These are phyloP conservation scores for Nowakowskiella sp. DNA, from an alignment of 192 early-diverging fungal genomes.

Conservation along the genomic window DNA sequence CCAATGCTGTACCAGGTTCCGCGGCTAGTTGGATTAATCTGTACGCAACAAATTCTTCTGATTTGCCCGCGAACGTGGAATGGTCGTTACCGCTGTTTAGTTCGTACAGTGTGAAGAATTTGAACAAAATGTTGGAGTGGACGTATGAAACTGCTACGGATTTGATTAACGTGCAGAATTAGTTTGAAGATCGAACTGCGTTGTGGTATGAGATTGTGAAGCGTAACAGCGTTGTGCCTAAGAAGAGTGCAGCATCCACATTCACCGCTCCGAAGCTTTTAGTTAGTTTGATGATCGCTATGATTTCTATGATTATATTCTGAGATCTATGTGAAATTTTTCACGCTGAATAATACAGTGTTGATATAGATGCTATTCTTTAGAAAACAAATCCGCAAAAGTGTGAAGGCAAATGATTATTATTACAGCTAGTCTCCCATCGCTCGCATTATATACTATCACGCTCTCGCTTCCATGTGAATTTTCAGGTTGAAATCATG, in stretches of 20 bases:
- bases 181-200: not conserved
- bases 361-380: too few relatives aligned
- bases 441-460: too few relatives aligned
- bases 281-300: not conserved
- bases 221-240: not conserved
- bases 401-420: too few relatives aligned
- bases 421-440: too few relatives aligned
- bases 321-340: not conserved
- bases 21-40: not conserved
- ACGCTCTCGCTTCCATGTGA: too few relatives aligned
- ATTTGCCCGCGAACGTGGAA: not conserved
- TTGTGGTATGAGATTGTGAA: not conserved
- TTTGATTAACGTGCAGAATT: not conserved
- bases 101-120: not conserved
- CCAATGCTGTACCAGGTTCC: not conserved
- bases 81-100: not conserved
- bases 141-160: not conserved
- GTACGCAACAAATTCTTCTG: not conserved
- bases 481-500: too few relatives aligned
- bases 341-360: too few relatives aligned
- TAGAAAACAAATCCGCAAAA: too few relatives aligned
- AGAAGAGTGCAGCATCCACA: not conserved
- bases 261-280: not conserved
- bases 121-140: not conserved
- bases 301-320: not conserved